These are phyloP conservation scores for Lumnitzera racemosa DNA, from an alignment of 345 rosid genomes.

Conservation along the genomic window DNA sequence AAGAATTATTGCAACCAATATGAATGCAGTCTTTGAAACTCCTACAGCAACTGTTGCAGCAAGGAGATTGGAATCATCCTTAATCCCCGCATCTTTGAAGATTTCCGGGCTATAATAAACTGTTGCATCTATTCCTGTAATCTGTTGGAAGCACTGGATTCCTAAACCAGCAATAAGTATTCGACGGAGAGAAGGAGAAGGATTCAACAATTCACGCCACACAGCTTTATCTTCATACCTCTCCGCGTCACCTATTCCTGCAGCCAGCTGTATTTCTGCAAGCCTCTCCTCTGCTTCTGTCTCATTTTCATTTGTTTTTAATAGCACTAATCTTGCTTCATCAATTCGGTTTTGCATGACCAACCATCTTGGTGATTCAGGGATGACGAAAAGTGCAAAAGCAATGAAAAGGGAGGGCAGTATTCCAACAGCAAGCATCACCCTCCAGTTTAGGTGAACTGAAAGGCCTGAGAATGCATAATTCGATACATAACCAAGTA, in stretches of 20 bases:
- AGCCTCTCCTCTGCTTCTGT: constrained; percentile 72
- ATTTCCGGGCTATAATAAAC: constrained; percentile 85
- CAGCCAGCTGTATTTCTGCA: constrained; percentile 64
- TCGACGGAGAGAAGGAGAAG: constrained; percentile 52
- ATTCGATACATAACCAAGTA: constrained; percentile 88
- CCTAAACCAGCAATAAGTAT: constrained; percentile 77
- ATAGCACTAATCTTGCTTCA: constrained; percentile 65
- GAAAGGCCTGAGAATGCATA: constrained; percentile 69
- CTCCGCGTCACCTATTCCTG: constrained; percentile 28
- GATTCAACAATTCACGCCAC: constrained; percentile 70
- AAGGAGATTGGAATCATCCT: constrained; percentile 47
- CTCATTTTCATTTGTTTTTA: constrained; percentile 61
- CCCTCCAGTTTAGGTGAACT: constrained; percentile 66
- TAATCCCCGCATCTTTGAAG: constrained; percentile 53
- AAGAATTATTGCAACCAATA: constrained; percentile 58
- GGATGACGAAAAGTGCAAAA: constrained; percentile 69
- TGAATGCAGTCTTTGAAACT: constrained; percentile 53
- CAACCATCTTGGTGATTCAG: constrained; percentile 91
- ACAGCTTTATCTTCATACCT: constrained; percentile 55
- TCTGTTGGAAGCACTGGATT: constrained; percentile 87
- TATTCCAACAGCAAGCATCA: constrained; percentile 88
- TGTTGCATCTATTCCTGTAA: constrained; percentile 71
- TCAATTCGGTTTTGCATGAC: constrained; percentile 71
- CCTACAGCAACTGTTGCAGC: constrained; percentile 80
- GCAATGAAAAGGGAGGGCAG: constrained; percentile 78